phyloP scores from a whole-genome alignment of 2,329 filamentous ascomycete genomes.

The Colletotrichum liriopes region DNA sequence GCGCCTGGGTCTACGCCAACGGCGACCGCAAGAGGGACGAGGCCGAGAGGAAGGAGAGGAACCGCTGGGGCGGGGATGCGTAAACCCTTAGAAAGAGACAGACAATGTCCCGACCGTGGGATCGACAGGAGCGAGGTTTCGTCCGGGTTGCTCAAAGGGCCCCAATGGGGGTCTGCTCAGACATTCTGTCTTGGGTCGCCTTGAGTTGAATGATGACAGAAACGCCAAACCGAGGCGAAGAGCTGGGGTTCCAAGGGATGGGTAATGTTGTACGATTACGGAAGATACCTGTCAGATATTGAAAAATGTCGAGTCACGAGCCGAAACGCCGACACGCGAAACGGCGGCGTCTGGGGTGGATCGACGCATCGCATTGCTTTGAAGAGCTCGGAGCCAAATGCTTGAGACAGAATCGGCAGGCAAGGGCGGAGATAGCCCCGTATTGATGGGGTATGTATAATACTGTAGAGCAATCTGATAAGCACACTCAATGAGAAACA shows the following conservation, averaged over 20 bases:
- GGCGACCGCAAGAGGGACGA: conserved; percentile 68
- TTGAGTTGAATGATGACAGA: conserved; percentile 1
- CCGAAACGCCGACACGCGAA: conserved; percentile 28
- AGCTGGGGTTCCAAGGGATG: background rate
- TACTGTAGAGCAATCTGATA: background rate
- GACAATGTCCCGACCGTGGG: background rate
- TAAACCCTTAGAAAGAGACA: conserved; percentile 12
- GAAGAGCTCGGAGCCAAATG: conserved; percentile 9
- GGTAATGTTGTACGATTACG: conserved; percentile 12
- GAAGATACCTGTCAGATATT: background rate
- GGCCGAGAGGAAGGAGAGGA: conserved; percentile 62
- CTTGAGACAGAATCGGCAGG: background rate
- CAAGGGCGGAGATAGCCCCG: background rate
- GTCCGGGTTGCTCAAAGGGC: background rate
- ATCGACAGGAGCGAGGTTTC: background rate
- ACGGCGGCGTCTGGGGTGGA: conserved; percentile 1
- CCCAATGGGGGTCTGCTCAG: background rate
- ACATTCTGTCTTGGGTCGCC: conserved; percentile 24
- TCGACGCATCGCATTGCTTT: conserved; percentile 15
- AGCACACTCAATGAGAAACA: background rate
- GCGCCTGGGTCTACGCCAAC: conserved; percentile 67
- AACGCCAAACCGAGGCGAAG: conserved; percentile 16
- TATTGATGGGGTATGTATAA: background rate
- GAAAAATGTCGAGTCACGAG: conserved; percentile 23
- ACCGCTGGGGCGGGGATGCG: conserved; percentile 62